Evolutionary conservation across 768 basidiomycete genomes (phyloP).

Genomic region (Termitomyces sp.): DNA sequence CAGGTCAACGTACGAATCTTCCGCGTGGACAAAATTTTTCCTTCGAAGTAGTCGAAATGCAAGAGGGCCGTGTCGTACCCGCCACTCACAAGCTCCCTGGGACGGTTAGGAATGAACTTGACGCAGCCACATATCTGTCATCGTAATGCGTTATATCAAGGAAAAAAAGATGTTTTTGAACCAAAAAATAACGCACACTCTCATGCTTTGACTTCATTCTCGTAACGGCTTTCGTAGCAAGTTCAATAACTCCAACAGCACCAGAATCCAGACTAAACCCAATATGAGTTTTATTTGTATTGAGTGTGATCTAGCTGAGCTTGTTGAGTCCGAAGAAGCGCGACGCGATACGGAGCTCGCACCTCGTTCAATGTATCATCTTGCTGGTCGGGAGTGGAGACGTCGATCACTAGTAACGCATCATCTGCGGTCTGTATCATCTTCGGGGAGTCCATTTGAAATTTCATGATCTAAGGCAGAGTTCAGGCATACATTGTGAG

Average conservation of each 20-base stretch:
- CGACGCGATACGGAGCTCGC: slow-evolving; percentile 14
- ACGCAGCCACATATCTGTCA: slow-evolving; percentile 64
- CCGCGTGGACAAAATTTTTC: slow-evolving; percentile 49
- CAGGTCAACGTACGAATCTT: slow-evolving; percentile 45
- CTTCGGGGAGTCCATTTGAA: slow-evolving; percentile 38
- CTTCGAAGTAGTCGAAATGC: slow-evolving; percentile 61
- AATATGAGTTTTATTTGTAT: slow-evolving; percentile 45
- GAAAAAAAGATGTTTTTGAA: neutral
- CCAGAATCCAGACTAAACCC: slow-evolving; percentile 74
- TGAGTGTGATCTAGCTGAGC: slow-evolving; percentile 59
- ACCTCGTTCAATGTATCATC: slow-evolving; percentile 71
- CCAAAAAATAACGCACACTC: slow-evolving; percentile 40
- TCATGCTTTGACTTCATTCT: slow-evolving; percentile 59
- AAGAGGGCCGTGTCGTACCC: slow-evolving; percentile 68
- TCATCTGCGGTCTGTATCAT: slow-evolving; percentile 51
- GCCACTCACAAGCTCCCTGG: slow-evolving; percentile 68
- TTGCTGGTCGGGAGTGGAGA: slow-evolving; percentile 35
- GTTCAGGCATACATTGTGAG: neutral
- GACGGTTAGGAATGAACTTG: slow-evolving; percentile 65
- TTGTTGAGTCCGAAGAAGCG: slow-evolving; percentile 18
- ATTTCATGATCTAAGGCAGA: slow-evolving; percentile 32
- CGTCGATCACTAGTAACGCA: slow-evolving; percentile 35
- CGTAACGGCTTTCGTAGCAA: slow-evolving; percentile 38
- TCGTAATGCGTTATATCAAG: neutral
- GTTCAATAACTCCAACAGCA: slow-evolving; percentile 57